Evolutionary conservation across 192 early-diverging fungal genomes (phyloP).

Genomic region (Coemansia sp.): DNA sequence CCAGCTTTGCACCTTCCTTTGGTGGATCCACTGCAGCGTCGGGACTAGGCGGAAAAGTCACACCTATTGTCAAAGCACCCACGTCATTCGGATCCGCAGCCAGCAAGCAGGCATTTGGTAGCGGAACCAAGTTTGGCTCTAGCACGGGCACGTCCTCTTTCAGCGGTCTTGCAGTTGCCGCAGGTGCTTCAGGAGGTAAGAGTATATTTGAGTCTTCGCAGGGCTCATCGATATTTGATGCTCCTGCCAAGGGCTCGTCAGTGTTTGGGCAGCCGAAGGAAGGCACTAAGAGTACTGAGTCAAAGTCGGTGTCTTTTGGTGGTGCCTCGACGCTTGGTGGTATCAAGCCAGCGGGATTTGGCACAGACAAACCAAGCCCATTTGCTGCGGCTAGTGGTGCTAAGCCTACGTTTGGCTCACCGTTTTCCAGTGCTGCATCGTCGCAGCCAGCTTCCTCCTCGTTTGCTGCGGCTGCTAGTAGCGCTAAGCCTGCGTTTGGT

Average conservation of each 20-base stretch:
- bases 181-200: slow-evolving; percentile 4
- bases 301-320: background rate
- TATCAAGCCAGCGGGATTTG: too few relatives aligned
- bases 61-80: slow-evolving; percentile 26
- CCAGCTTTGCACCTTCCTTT: slow-evolving; percentile 10
- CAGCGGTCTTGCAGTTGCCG: slow-evolving; percentile 1
- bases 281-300: background rate
- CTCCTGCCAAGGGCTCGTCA: slow-evolving; percentile 10
- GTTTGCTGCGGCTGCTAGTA: background rate
- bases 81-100: slow-evolving; percentile 10
- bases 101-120: slow-evolving; percentile 35
- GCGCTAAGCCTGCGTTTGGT: background rate
- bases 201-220: slow-evolving; percentile 33
- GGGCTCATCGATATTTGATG: slow-evolving; percentile 28
- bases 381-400: background rate
- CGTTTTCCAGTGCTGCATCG: background rate
- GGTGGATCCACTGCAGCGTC: background rate
- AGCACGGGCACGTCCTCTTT: slow-evolving; percentile 6
- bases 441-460: too few relatives aligned
- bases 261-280: slow-evolving; percentile 10
- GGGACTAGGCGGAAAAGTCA: slow-evolving; percentile 26
- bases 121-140: slow-evolving; percentile 22
- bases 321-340: background rate
- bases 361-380: background rate
- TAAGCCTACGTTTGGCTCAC: background rate